Conservation (phyloP, 2,329 filamentous ascomycete genomes). For the Aspergillus nomiae region DNA sequence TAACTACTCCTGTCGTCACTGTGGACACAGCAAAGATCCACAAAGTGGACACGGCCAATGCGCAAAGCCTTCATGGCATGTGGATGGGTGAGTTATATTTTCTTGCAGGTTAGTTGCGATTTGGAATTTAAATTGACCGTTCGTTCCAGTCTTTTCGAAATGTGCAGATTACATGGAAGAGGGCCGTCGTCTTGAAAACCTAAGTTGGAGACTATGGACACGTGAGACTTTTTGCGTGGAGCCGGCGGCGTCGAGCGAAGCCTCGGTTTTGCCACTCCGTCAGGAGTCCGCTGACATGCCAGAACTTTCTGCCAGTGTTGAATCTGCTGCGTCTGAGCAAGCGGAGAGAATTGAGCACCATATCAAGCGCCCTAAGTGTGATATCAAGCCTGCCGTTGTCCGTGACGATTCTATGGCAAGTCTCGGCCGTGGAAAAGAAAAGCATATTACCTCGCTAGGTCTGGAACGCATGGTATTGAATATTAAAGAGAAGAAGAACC, state of each 20-base stretch:
- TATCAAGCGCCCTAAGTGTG: constrained; percentile 63
- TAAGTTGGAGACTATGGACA: constrained; percentile 95
- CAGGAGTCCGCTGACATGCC: constrained; percentile 58
- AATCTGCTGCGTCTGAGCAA: constrained; percentile 69
- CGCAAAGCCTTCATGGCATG: constrained; percentile 93
- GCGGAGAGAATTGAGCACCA: constrained; percentile 54
- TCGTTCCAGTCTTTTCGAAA: constrained; percentile 76
- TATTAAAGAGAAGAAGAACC: constrained; percentile 79
- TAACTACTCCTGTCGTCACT: constrained; percentile 83
- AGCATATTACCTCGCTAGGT: constrained; percentile 89
- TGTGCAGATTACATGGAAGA: constrained; percentile 93
- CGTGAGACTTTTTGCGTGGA: constrained; percentile 89
- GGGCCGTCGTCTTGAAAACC: constrained; percentile 87
- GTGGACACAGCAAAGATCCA: constrained; percentile 91
- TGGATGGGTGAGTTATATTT: constrained; percentile 78
- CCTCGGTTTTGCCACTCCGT: constrained; percentile 52
- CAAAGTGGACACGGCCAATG: constrained; percentile 90
- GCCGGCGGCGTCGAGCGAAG: constrained; percentile 55
- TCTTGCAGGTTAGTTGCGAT: constrained; percentile 3
- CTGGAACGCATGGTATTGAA: constrained; percentile 92
- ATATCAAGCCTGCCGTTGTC: constrained; percentile 60
- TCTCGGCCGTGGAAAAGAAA: constrained; percentile 73
- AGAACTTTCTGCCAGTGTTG: constrained; percentile 75
- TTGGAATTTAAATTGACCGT: constrained; percentile 25
- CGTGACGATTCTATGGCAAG: constrained; percentile 58